Base-by-base conservation (phyloP, 495 filamentous ascomycete genomes). In the Pseudomonodictys pantanalensis region DNA sequence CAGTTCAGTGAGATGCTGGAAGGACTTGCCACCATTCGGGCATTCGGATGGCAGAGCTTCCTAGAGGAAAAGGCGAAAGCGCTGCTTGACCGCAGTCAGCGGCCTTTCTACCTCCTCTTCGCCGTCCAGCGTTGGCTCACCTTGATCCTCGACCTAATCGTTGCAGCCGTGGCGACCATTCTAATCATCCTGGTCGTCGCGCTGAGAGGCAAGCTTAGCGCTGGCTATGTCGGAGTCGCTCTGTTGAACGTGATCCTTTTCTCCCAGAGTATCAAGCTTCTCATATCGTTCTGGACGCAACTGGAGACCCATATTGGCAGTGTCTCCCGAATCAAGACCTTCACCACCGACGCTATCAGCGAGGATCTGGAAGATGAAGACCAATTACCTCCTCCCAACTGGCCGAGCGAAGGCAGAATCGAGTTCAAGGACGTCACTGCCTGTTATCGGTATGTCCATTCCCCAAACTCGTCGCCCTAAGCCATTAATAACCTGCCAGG, bases 41-140 rank as follows among this genome's bases (percentile, higher is more conserved):
- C 82, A 12, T 84, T 84, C 62, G 81, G 81, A 17, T 83, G 82
- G 78, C 69, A 79, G 54, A 63, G 68, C 1, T 69, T 72, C 5
- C 71, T 79, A 48, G 69, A 79, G 49, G 65, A 73, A 10, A 64
- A 56, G 28, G 52, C 42, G 52, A 71, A 73, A 9, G 33, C 57
- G 3, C 71, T 79, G 2, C 65, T 91, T 3, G 84, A 90, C 60
- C 69, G 71, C 15, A 82, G 80, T 3, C 83, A 86, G 55, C 69
- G 75, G 22, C 83, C 83, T 22, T 83, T 80, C 64, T 86, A 85
- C 59, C 75, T 84, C 20, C 75, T 86, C 44, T 81, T 77, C 50
- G 73, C 75, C 26, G 74, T 80, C 10, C 78, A 63, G 76, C 69
- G 71, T 12, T 79, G 76, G 61, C 61, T 71, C 5, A 64, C 60